Evolutionary conservation across 2,329 filamentous ascomycete species (phyloP).

Genomic region (Aspergillus jensenii): DNA sequence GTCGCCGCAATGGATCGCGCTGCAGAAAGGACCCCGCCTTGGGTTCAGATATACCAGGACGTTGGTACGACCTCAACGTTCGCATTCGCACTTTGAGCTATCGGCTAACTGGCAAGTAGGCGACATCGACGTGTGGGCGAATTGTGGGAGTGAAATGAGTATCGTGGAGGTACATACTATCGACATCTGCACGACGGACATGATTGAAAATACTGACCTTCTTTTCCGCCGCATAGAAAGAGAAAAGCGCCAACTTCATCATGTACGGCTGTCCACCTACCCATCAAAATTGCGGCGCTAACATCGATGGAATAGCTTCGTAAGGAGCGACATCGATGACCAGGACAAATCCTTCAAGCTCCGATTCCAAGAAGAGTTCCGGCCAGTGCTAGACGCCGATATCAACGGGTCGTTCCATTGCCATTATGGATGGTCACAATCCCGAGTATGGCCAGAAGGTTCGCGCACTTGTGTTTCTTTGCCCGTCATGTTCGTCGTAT

Average conservation of each 20-base stretch:
- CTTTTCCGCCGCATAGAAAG: background rate
- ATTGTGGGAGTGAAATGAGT: background rate
- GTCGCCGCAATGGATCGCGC: background rate
- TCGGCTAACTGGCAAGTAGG: background rate
- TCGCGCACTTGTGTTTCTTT: background rate
- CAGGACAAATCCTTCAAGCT: background rate
- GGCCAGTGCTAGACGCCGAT: conserved; percentile 12
- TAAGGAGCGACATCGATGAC: background rate
- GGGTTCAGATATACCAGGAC: background rate
- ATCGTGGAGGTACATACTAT: background rate
- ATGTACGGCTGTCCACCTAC: background rate
- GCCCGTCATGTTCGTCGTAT: background rate
- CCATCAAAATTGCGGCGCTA: background rate
- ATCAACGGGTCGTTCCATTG: conserved; percentile 23
- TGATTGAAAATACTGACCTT: background rate
- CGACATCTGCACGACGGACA: no score
- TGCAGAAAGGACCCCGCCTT: background rate
- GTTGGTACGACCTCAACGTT: background rate
- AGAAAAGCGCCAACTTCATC: background rate
- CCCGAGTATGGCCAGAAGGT: background rate
- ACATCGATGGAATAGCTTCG: background rate
- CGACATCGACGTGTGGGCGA: background rate
- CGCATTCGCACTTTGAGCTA: background rate
- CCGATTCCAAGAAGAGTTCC: conserved; percentile 11
- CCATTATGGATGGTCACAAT: conserved; percentile 10